Conservation (phyloP, 768 basidiomycete genomes). For the Leccinum longicurvipes region DNA sequence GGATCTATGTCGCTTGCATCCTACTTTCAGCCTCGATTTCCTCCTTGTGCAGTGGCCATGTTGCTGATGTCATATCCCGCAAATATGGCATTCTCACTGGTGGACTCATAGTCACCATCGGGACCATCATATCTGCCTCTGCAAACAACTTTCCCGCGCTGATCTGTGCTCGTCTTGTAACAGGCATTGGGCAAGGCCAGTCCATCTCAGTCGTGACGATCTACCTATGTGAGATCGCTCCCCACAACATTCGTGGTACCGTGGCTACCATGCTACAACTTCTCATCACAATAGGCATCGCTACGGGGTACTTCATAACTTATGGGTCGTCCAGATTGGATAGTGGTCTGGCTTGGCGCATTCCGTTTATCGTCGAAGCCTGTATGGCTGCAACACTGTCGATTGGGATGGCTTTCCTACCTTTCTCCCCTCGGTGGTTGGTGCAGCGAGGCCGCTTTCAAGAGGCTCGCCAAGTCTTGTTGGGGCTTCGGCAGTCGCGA, state of each 20-base stretch:
- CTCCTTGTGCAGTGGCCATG: conserved; percentile 38
- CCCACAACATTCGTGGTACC: conserved; percentile 38
- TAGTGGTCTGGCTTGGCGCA: conserved; percentile 26
- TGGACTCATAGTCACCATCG: conserved; percentile 39
- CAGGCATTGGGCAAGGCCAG: conserved; percentile 45
- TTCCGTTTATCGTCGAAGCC: conserved; percentile 27
- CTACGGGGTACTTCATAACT: conserved; percentile 31
- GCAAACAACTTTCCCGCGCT: conserved; percentile 36
- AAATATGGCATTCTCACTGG: conserved; percentile 45
- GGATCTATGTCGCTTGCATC: conserved; percentile 43
- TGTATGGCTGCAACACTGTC: conserved; percentile 17
- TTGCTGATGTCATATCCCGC: conserved; percentile 46
- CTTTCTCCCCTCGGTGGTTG: conserved; percentile 25
- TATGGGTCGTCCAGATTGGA: conserved; percentile 25
- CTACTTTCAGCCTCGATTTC: conserved; percentile 41
- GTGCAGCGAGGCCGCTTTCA: conserved; percentile 31
- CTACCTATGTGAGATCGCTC: conserved; percentile 42
- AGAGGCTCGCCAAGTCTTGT: conserved; percentile 33
- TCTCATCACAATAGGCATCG: conserved; percentile 42
- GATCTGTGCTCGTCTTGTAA: conserved; percentile 44
- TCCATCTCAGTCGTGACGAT: conserved; percentile 42
- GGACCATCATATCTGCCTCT: conserved; percentile 38
- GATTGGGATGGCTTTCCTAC: conserved; percentile 23
- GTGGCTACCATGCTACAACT: conserved; percentile 41
- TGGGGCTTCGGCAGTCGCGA: conserved; percentile 10